A percentile compares a stretch with the other conserved stretches of the same genome.
phyloP scores from a whole-genome alignment of 2,329 filamentous ascomycete species.

The Diplocarpon mali region DNA sequence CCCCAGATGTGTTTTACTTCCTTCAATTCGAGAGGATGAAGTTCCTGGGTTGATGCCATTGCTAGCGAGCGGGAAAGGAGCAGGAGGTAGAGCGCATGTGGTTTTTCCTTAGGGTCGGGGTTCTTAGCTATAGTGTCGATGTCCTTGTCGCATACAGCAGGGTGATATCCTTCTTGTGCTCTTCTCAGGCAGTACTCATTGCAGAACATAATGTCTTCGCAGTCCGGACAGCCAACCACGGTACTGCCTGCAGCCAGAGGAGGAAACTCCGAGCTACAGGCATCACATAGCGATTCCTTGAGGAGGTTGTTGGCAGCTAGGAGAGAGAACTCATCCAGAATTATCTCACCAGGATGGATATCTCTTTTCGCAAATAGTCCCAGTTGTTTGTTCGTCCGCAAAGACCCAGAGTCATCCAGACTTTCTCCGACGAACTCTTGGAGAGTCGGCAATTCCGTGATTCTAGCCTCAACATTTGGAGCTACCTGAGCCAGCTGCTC shows the following conservation, averaged over 20 bases:
- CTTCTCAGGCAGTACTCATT: conserved; percentile 45
- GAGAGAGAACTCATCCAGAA: conserved; percentile 74
- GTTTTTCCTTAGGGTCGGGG: conserved; percentile 46
- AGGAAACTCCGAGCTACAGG: conserved; percentile 67
- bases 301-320: conserved; percentile 82
- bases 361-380: conserved; percentile 83
- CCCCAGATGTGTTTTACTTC: conserved; percentile 62
- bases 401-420: conserved; percentile 35
- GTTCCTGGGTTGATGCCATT: conserved; percentile 48
- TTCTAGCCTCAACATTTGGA: conserved; percentile 70
- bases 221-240: conserved; percentile 47
- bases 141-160: conserved; percentile 54
- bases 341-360: conserved; percentile 62
- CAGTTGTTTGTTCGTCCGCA: conserved; percentile 60
- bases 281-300: conserved; percentile 80
- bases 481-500: conserved; percentile 55
- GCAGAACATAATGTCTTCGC: conserved; percentile 57
- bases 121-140: conserved; percentile 56
- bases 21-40: conserved; percentile 51
- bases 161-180: conserved; percentile 51
- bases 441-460: conserved; percentile 65
- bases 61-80: conserved; percentile 51
- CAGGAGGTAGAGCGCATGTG: conserved; percentile 51
- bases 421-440: conserved; percentile 36
- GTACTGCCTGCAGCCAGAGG: conserved; percentile 36